Conservation (phyloP, 176 grass and related monocot genomes). For the Alopecurus myosuroides region DNA sequence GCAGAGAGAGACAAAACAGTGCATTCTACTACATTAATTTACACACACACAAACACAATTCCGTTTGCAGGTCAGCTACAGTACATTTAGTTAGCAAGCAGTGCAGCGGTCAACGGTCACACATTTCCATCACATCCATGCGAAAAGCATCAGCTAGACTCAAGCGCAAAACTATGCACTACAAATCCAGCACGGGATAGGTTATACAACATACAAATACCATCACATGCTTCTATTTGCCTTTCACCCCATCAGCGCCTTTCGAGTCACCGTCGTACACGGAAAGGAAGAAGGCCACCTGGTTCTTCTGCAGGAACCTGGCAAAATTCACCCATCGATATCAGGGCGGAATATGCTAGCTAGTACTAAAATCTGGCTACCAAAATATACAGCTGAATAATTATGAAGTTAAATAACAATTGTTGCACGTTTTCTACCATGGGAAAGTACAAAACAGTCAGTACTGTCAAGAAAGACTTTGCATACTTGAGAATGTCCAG, state of each 20-base stretch:
- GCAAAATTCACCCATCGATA: neutral
- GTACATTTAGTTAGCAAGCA: neutral
- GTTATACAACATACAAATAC: slow-evolving; percentile 16
- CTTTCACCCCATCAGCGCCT: slow-evolving; percentile 35
- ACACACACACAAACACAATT: neutral
- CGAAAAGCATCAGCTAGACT: slow-evolving; percentile 20
- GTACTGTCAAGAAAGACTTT: slow-evolving; percentile 16
- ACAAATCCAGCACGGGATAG: slow-evolving; percentile 14
- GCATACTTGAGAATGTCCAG: slow-evolving; percentile 92
- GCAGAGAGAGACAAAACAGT: neutral
- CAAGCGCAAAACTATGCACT: neutral
- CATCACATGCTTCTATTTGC: slow-evolving; percentile 7
- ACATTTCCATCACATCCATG: neutral
- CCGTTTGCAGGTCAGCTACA: neutral
- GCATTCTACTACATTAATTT: neutral
- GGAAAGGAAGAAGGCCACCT: slow-evolving; percentile 54
- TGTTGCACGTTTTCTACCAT: neutral
- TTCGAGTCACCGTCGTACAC: slow-evolving; percentile 49
- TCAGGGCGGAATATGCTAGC: neutral
- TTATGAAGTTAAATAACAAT: neutral
- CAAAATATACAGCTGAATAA: neutral
- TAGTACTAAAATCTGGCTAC: neutral
- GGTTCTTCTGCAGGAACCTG: slow-evolving; percentile 99
- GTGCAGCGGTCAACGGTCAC: neutral
- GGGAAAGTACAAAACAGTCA: slow-evolving; percentile 1